Evolutionary conservation across 345 rosid species (phyloP), one percentile per base, ranked within the genome.

Genomic region (Limnanthes douglasii): DNA sequence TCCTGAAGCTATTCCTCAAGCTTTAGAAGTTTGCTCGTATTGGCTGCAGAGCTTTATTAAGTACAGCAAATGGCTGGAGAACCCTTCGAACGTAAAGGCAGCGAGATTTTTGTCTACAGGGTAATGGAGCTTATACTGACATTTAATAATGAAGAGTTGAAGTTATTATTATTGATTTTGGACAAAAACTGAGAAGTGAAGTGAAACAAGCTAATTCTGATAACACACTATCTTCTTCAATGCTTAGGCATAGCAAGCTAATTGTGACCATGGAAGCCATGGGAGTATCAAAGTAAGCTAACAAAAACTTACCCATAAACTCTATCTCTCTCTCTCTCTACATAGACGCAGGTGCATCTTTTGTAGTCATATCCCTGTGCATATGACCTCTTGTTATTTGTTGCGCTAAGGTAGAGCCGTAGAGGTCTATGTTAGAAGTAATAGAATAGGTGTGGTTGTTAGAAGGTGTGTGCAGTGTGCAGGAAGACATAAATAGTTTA

Each of bases 11-110:
- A 65, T 84, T 43, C 75, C 78, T 13, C 56, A 60, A 43, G 54
- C 58, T 44, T 59, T 84, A 46, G 78, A 72, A 45, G 75, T 77
- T 43, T 80, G 95, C 61, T 90, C 92, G 40, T 77, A 84, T 53
- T 90, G 98, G 98, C 62, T 77, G 44, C 92, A 74, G 62, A 79
- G 88, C 69, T 80, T 80, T 64, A 80, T 84, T 46, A 90, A 84
- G 61, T 77, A 84, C 53, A 90, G 95, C 60, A 70, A 65, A 73
- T 84, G 98, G 98, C 68, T 77, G 64, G 85, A 84, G 67, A 70
- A 47, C 57, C 92, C 82, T 47, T 70, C 79, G 27, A 80, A 77
- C 53, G 74, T 84, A 33, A 90, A 90, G 74, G 92, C 95, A 15
- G 79, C 86, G 2, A 70, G 50, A 48, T 90, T 84, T 62, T 58